Percentiles rank a stretch among this genome's conserved stretches.
Evolutionary conservation across 2,329 filamentous ascomycete genomes (phyloP).

Genomic region (Paecilomyces niveus): DNA sequence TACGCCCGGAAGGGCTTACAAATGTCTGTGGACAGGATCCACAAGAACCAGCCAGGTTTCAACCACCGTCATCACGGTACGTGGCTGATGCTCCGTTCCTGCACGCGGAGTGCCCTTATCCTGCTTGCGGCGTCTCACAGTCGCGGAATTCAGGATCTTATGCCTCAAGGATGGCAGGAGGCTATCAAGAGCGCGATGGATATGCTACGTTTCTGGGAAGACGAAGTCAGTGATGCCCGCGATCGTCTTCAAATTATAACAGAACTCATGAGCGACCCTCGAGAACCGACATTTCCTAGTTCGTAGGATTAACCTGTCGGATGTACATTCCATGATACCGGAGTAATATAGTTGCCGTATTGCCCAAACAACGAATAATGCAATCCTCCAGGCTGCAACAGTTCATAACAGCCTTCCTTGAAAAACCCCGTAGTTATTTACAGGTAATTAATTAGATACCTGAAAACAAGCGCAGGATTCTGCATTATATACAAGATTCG

Average conservation of each 20-base stretch:
- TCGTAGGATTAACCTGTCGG: neutral
- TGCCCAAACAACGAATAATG: neutral
- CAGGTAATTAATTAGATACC: too few species aligned
- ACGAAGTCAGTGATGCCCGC: slow-evolving; percentile 17
- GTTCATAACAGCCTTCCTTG: too few species aligned
- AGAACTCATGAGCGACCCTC: slow-evolving; percentile 8
- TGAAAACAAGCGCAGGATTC: too few species aligned
- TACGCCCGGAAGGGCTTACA: slow-evolving; percentile 22
- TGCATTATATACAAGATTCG: too few species aligned
- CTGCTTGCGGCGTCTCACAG: slow-evolving; percentile 16
- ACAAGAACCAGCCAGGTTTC: slow-evolving; percentile 25
- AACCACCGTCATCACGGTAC: slow-evolving; percentile 27
- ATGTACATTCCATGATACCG: neutral
- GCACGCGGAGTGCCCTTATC: slow-evolving; percentile 23
- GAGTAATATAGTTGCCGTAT: neutral
- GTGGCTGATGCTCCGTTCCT: slow-evolving; percentile 27
- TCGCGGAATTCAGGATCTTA: slow-evolving; percentile 9
- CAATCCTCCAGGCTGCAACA: neutral
- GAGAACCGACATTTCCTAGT: neutral
- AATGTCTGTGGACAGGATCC: slow-evolving; percentile 25
- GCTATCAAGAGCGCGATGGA: slow-evolving; percentile 17
- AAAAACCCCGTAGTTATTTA: neutral
- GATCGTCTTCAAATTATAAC: slow-evolving; percentile 16
- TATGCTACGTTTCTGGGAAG: slow-evolving; percentile 21
- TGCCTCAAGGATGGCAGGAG: slow-evolving; percentile 17